Percentiles rank a stretch among this genome's conserved stretches.
Conservation (phyloP, 306 rosid species). For the Cicer judaicum region DNA sequence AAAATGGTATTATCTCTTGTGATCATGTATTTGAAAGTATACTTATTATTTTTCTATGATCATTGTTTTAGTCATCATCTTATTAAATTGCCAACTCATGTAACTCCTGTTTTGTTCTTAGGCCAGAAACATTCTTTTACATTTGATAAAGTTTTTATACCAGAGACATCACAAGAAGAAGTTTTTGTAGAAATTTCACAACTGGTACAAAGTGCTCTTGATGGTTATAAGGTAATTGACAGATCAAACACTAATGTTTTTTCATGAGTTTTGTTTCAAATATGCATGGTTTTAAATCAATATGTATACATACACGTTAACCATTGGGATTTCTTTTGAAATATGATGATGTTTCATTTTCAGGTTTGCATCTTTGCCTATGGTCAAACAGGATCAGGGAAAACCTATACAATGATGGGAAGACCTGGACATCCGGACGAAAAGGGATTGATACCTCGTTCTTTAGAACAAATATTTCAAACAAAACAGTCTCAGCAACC, state of each 20-base stretch:
- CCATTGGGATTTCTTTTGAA: conserved; percentile 22
- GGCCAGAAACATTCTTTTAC: conserved; percentile 93
- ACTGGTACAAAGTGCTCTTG: conserved; percentile 98
- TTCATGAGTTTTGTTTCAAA: neutral
- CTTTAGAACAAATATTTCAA: conserved; percentile 88
- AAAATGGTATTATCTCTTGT: conserved; percentile 63
- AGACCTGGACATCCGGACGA: conserved; percentile 76
- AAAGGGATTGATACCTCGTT: conserved; percentile 94
- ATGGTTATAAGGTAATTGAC: conserved; percentile 88
- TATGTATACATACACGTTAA: neutral
- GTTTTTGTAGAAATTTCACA: conserved; percentile 94
- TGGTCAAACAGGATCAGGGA: conserved; percentile 98
- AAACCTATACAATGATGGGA: conserved; percentile 99
- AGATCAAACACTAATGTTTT: neutral
- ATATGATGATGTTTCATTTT: conserved; percentile 42
- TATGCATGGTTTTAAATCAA: neutral
- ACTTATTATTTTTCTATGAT: conserved; percentile 21
- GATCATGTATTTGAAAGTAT: conserved; percentile 28
- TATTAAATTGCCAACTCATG: conserved; percentile 38
- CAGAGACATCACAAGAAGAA: conserved; percentile 83
- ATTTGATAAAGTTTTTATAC: conserved; percentile 85
- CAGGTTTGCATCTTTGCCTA: conserved; percentile 98
- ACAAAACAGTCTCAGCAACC: conserved; percentile 72
- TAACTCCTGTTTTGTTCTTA: conserved; percentile 47
- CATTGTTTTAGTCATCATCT: conserved; percentile 34